Base-by-base conservation (phyloP, 441 rosid species). In the Populus tomentosa region DNA sequence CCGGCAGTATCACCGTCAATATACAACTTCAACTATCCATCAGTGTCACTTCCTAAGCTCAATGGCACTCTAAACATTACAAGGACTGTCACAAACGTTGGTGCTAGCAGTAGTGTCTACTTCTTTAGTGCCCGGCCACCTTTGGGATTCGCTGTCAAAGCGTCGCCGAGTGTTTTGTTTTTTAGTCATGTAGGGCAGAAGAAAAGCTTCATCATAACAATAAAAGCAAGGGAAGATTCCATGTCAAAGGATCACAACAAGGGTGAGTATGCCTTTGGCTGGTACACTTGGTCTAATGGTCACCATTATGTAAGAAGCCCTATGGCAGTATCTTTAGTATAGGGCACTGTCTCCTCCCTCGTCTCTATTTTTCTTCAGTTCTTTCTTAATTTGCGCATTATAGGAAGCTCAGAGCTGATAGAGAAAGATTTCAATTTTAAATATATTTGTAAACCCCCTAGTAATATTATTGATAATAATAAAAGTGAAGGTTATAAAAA, bases 71-170 rank as follows among this genome's bases (percentile, higher is more conserved):
- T 85, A 63, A 85, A 35, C 0, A 70, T 92, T 16, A 86, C 71
- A 53, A 87, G 98, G 78, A 91, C 87, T 5, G 94, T 92, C 67
- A 94, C 92, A 3, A 90, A 90, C 80, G 94, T 90, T 38, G 93
- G 92, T 20, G 67, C 78, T 20, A 64, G 71, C 13, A 68, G 35
- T 6, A 85, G 84, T 68, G 80, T 71, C 0, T 94, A 94, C 66
- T 68, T 80, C 70, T 89, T 88, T 74, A 74, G 21, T 0, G 79
- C 81, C 11, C 53, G 72, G 67, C 82, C 88, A 7, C 97, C 97
- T 11, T 0, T 2, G 6, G 93, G 94, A 62, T 82, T 90, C 36
- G 40, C 77, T 8, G 81, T 91, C 10, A 74, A 78, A 53, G 90
- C 90, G 3, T 63, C 32, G 18, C 97, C 94, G 1, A 86, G 76